Evolutionary conservation across 2,329 filamentous ascomycete genomes (phyloP), one percentile per base, ranked within the genome.

Genomic region (Periconia sp.): DNA sequence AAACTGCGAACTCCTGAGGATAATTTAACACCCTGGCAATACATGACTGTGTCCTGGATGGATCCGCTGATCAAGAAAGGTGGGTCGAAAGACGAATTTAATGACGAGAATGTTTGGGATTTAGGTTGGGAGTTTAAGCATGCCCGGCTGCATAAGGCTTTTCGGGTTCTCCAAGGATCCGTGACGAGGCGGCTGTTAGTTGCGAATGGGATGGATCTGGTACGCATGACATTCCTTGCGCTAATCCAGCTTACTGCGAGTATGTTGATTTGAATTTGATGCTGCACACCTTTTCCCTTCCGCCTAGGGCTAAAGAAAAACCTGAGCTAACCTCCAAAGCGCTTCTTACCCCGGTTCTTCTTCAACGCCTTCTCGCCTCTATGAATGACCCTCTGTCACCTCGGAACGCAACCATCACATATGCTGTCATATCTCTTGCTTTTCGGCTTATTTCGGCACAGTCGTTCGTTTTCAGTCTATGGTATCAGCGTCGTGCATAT

Each of bases 21-120:
- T 62, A 85, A 89, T 58, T 71, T 96, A 20, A 89, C 82, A 0
- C 77, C 92, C 1, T 92, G 90, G 82, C 89, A 92, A 61, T 96
- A 91, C 74, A 89, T 93, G 83, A 87, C 85, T 6, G 88, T 96
- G 27, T 89, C 85, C 0, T 96, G 92, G 92, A 87, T 96, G 75
- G 78, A 79, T 0, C 88, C 91, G 0, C 74, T 96, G 7, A 91
- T 95, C 13, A 76, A 78, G 1, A 73, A 85, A 20, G 90, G 88
- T 1, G 82, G 79, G 41, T 17, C 2, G 20, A 76, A 78, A 30
- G 79, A 85, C 41, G 87, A 91, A 61, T 77, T 96, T 9, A 77
- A 91, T 35, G 86, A 92, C 40, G 82, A 87, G 37, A 91, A 96
- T 67, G 88, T 96, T 1, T 96, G 92, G 92, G 77, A 82, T 40